phyloP scores from a whole-genome alignment of 1,284 basidiomycete genomes.

The Stygiomarasmius scandens region DNA sequence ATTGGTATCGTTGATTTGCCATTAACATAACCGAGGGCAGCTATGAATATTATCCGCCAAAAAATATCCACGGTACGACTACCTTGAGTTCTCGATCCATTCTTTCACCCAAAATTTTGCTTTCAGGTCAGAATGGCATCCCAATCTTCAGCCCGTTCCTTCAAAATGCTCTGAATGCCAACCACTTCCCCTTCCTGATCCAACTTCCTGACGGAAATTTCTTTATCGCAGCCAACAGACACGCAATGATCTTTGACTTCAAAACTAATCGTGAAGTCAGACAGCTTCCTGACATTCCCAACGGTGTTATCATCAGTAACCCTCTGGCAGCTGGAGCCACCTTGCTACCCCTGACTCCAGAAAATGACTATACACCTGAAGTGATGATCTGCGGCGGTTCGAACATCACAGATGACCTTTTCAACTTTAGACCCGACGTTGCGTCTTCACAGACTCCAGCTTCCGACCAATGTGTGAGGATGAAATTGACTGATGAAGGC shows the following conservation, averaged over 20 bases:
- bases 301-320: conserved; percentile 45
- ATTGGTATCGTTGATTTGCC: conserved; percentile 33
- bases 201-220: conserved; percentile 49
- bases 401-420: conserved; percentile 25
- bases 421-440: conserved; percentile 4
- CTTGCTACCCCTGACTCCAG: conserved; percentile 29
- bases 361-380: conserved; percentile 33
- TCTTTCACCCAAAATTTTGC: conserved; percentile 19
- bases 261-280: conserved; percentile 42
- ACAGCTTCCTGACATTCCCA: conserved; percentile 48
- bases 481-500: conserved; percentile 38
- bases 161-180: conserved; percentile 53
- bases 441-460: conserved; percentile 39
- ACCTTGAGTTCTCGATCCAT: no score
- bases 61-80: conserved; percentile 44
- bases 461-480: conserved; percentile 43
- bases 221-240: conserved; percentile 57
- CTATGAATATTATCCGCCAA: conserved; percentile 48
- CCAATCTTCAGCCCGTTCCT: conserved; percentile 49
- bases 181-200: conserved; percentile 58
- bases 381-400: conserved; percentile 45
- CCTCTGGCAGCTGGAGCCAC: conserved; percentile 48
- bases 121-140: conserved; percentile 22
- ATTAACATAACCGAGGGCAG: no score
- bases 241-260: conserved; percentile 59